Evolutionary conservation across 768 basidiomycete species (phyloP).

Genomic region (Mycena vitilis): DNA sequence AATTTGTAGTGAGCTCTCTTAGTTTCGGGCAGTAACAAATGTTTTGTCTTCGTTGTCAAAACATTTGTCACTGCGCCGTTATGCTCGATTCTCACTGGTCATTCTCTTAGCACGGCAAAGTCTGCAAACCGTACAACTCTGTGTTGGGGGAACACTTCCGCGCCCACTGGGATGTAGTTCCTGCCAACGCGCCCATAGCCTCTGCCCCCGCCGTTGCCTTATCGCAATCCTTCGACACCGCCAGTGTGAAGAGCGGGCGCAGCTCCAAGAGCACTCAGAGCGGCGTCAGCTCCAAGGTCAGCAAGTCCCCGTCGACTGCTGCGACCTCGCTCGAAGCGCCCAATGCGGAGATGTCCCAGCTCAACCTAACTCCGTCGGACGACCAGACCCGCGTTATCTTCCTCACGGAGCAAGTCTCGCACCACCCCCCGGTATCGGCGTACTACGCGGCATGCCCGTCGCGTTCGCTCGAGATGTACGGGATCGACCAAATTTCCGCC

Average conservation of each 20-base stretch:
- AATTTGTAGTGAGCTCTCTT: conserved; percentile 76
- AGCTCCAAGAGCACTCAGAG: conserved; percentile 73
- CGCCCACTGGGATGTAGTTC: conserved; percentile 85
- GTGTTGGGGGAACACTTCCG: conserved; percentile 92
- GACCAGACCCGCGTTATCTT: conserved; percentile 76
- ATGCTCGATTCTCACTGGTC: background rate
- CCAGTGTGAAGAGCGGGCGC: conserved; percentile 68
- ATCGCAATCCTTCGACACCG: conserved; percentile 56
- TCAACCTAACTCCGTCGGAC: conserved; percentile 60
- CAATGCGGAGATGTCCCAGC: conserved; percentile 69
- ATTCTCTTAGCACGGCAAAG: conserved; percentile 78
- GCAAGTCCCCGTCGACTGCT: conserved; percentile 66
- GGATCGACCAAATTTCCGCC: conserved; percentile 94
- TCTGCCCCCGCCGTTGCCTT: conserved; percentile 30
- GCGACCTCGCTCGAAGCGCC: conserved; percentile 62
- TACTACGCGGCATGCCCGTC: conserved; percentile 84
- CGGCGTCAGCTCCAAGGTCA: conserved; percentile 64
- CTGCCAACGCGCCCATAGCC: conserved; percentile 47
- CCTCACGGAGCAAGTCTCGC: conserved; percentile 94
- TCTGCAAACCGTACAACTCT: conserved; percentile 94
- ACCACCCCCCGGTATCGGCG: conserved; percentile 95
- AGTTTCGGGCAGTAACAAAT: background rate
- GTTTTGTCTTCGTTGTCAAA: background rate
- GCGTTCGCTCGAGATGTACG: conserved; percentile 75
- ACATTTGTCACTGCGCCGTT: no score